Conservation (phyloP, 495 filamentous ascomycete genomes). For the Lindgomyces ingoldianus region DNA sequence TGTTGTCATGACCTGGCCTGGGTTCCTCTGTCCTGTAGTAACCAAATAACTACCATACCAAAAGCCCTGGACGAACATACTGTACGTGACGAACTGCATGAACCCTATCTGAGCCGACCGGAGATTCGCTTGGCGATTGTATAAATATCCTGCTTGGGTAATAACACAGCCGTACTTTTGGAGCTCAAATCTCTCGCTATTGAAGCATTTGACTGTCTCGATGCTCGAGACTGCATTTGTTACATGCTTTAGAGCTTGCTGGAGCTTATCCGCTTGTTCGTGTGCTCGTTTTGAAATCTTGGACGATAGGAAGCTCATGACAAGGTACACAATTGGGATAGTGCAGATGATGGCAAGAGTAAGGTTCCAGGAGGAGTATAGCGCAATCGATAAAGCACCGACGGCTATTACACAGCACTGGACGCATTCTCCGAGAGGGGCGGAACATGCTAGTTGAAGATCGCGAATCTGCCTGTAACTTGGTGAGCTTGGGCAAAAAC, state of each 20-base stretch:
- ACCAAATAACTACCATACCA: conserved; percentile 80
- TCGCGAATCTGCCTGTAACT: conserved; percentile 72
- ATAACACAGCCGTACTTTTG: conserved; percentile 64
- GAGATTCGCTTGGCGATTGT: conserved; percentile 65
- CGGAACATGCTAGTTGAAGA: conserved; percentile 75
- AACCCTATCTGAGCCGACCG: conserved; percentile 71
- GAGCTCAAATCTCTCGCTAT: conserved; percentile 70
- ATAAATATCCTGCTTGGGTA: conserved; percentile 61
- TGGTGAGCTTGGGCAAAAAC: neutral
- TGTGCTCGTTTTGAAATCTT: conserved; percentile 66
- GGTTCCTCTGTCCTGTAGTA: conserved; percentile 52
- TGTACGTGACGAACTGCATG: conserved; percentile 69
- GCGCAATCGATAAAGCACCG: conserved; percentile 66
- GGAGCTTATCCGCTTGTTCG: conserved; percentile 67
- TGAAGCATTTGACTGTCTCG: conserved; percentile 85
- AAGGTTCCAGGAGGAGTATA: conserved; percentile 80
- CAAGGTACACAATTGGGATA: conserved; percentile 64
- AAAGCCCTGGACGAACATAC: conserved; percentile 88
- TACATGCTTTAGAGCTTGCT: conserved; percentile 69
- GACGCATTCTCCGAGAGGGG: conserved; percentile 69
- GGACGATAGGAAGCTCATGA: conserved; percentile 60
- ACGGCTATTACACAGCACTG: conserved; percentile 62
- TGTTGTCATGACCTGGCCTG: conserved; percentile 76
- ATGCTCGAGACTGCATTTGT: conserved; percentile 71
- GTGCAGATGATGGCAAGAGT: conserved; percentile 79